Evolutionary conservation across 2,329 filamentous ascomycete species (phyloP), one percentile per base, ranked within the genome.

Genomic region (Eutypella sp.): DNA sequence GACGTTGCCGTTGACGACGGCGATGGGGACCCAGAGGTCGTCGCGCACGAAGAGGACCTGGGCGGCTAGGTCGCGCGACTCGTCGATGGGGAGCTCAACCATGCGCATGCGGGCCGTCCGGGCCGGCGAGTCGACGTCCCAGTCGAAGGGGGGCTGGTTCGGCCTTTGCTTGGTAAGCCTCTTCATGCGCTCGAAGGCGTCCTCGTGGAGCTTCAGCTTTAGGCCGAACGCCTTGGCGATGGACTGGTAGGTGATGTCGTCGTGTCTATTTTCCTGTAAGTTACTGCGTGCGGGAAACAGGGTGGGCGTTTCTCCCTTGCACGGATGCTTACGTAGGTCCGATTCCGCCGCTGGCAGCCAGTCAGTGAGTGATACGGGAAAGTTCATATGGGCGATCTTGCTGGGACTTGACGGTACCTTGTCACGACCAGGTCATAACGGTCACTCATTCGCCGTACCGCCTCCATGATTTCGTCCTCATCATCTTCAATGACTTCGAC

Each of bases 351-450:
- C 87, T 81, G 47, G 3, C 8, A 20, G 44, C 27, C 19, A 38
- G n/a, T 48, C 40, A 57, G 50, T n/a, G n/a, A n/a, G n/a, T n/a
- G n/a, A n/a, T n/a, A n/a, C n/a, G n/a, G n/a, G n/a, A n/a, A n/a
- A n/a, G n/a, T n/a, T n/a, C n/a, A n/a, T n/a, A n/a, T n/a, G n/a
- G n/a, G n/a, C n/a, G n/a, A n/a, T n/a, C n/a, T n/a, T n/a, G 22
- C 18, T 22, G 13, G 2, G 37, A n/a, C 33, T 25, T 18, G 25
- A 19, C 3, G 57, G 49, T 57, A 74, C 77, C 77, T 93, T 6
- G 93, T 97, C 5, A 97, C 89, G 39, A 99, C 88, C 64, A 97
- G 89, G 67, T 97, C 93, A 63, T 96, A 97, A 53, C 80, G 84
- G 43, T 79, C 76, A 61, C 88, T 95, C 90, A 99, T 95, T 51